These are phyloP conservation scores for Tricholoma matsutake DNA, from an alignment of 768 basidiomycete species.

Conservation along the genomic window DNA sequence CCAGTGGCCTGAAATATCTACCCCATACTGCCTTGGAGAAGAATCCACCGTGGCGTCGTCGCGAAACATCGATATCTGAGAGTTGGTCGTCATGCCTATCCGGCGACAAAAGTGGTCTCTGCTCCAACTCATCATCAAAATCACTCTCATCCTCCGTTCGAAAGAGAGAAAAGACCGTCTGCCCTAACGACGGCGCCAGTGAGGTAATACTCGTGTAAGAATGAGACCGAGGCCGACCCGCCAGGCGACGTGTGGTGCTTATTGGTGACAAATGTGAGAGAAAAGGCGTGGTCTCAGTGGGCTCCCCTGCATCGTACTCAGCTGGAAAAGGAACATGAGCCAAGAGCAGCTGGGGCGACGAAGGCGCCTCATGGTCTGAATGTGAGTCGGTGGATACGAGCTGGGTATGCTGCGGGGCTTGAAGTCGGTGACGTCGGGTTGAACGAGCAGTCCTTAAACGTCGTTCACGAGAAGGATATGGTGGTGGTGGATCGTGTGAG, in stretches of 20 bases:
- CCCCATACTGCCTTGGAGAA: conserved; percentile 40
- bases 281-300: conserved; percentile 49
- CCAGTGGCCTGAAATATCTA: conserved; percentile 65
- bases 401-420: conserved; percentile 26
- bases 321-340: conserved; percentile 6
- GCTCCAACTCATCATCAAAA: conserved; percentile 33
- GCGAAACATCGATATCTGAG: conserved; percentile 6
- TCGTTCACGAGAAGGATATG: conserved; percentile 55
- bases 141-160: conserved; percentile 39
- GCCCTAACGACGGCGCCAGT: conserved; percentile 60
- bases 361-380: conserved; percentile 29
- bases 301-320: conserved; percentile 28
- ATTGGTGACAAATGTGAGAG: conserved; percentile 28
- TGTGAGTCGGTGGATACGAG: conserved; percentile 33
- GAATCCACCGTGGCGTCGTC: conserved; percentile 17
- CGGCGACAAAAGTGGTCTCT: conserved; percentile 5
- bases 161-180: conserved; percentile 70
- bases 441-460: conserved; percentile 34
- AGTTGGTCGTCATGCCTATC: conserved; percentile 10
- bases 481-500: conserved; percentile 60
- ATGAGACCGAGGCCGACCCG: conserved; percentile 46
- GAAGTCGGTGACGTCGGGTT: conserved; percentile 25
- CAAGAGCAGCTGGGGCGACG: conserved; percentile 19
- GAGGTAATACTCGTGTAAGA: conserved; percentile 59
- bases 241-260: conserved; percentile 18